Percentiles rank a stretch among this genome's conserved stretches.
Evolutionary conservation across 139 green algal genomes (phyloP).

Genomic region (Chara braunii): DNA sequence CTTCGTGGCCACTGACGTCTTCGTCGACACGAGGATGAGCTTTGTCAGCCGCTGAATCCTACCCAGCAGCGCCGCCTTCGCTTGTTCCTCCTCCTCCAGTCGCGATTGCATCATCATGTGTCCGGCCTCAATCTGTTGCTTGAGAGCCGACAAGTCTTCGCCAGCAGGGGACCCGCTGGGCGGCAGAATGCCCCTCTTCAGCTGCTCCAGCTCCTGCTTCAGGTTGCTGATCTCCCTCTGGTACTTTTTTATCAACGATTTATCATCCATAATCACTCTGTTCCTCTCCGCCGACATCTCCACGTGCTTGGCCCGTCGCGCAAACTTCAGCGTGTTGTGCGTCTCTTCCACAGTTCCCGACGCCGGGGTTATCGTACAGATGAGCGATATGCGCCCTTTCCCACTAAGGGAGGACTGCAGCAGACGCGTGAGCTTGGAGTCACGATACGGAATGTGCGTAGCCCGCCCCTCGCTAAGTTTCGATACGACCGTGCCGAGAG

Average conservation of each 20-base stretch:
- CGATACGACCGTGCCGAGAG: slow-evolving; percentile 73
- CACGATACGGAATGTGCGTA: slow-evolving; percentile 45
- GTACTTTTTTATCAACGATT: slow-evolving; percentile 69
- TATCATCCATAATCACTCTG: slow-evolving; percentile 58
- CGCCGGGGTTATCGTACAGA: slow-evolving; percentile 79
- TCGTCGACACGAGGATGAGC: slow-evolving; percentile 53
- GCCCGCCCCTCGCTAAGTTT: slow-evolving; percentile 34
- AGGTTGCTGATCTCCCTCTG: slow-evolving; percentile 73
- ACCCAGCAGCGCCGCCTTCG: slow-evolving; percentile 48
- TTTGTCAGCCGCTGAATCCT: slow-evolving; percentile 52
- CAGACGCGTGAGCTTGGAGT: slow-evolving; percentile 74
- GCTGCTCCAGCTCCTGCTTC: slow-evolving; percentile 59
- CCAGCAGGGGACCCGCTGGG: neutral
- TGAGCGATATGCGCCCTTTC: slow-evolving; percentile 75
- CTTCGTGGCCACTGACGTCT: slow-evolving; percentile 1
- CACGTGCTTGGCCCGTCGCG: slow-evolving; percentile 79
- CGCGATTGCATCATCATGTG: slow-evolving; percentile 52
- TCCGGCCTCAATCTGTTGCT: slow-evolving; percentile 39
- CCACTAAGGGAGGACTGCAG: slow-evolving; percentile 74
- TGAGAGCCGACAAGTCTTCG: slow-evolving; percentile 10
- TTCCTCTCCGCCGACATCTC: slow-evolving; percentile 42
- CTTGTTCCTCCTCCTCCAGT: slow-evolving; percentile 65
- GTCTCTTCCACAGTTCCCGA: slow-evolving; percentile 80
- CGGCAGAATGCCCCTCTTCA: slow-evolving; percentile 26
- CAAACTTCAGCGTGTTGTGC: slow-evolving; percentile 97